phyloP scores from a whole-genome alignment of 257 asterid genomes.

The Haberlea rhodopensis region DNA sequence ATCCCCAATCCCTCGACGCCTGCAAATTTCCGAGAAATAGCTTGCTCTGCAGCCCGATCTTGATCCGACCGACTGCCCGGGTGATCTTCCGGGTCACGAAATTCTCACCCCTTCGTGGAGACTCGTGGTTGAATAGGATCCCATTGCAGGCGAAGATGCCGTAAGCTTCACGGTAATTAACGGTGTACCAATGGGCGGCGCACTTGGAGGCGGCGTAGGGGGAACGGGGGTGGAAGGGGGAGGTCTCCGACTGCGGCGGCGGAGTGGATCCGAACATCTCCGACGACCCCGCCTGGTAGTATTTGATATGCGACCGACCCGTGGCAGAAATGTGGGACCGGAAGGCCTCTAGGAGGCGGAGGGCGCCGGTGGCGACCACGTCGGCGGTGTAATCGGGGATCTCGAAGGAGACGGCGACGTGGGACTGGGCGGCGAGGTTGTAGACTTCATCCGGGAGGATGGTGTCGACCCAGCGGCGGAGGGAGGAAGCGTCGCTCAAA shows the following conservation, averaged over 20 bases:
- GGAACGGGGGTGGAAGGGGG: constrained; percentile 88
- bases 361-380: constrained; percentile 96
- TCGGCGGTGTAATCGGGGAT: constrained; percentile 98
- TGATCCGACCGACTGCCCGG: constrained; percentile 92
- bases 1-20: constrained; percentile 96
- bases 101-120: constrained; percentile 92
- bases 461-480: constrained; percentile 97
- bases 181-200: constrained; percentile 99
- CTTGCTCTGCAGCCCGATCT: constrained; percentile 87
- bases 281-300: constrained; percentile 97
- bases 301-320: constrained; percentile 68
- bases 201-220: constrained; percentile 96
- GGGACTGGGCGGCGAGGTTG: constrained; percentile 98
- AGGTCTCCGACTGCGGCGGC: constrained; percentile 81
- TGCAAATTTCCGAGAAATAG: constrained; percentile 79
- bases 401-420: constrained; percentile 97
- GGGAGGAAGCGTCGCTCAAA: constrained; percentile 94
- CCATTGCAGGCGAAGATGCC: constrained; percentile 92
- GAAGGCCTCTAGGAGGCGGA: constrained; percentile 90
- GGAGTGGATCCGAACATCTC: constrained; percentile 99
- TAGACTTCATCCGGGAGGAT: constrained; percentile 93
- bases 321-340: constrained; percentile 83
- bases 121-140: constrained; percentile 86
- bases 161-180: constrained; percentile 91
- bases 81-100: constrained; percentile 94